These are phyloP conservation scores for Trypanosoma congolense DNA, from an alignment of 208 protist genomes.

Conservation along the genomic window DNA sequence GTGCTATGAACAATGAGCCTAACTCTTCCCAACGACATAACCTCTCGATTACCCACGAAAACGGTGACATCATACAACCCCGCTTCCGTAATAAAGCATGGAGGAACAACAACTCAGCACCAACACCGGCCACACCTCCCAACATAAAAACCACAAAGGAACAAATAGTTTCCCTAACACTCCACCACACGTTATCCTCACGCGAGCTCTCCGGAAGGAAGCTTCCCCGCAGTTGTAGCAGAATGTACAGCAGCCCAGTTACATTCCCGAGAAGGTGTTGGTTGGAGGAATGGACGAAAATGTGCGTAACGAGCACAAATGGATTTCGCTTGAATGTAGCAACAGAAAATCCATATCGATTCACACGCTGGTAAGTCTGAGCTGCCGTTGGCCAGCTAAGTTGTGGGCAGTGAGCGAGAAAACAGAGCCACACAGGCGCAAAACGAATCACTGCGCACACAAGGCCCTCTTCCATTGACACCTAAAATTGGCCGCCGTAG, in stretches of 20 bases:
- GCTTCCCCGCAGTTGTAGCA: constrained; percentile 48
- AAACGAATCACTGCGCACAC: constrained; percentile 40
- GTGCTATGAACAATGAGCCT: not conserved
- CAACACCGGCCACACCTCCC: constrained; percentile 49
- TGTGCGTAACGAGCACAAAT: constrained; percentile 36
- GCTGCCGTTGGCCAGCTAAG: constrained; percentile 41
- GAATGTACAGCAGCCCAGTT: constrained; percentile 32
- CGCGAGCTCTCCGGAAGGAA: constrained; percentile 16
- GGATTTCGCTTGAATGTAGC: constrained; percentile 24
- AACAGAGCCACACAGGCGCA: constrained; percentile 39
- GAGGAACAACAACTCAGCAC: constrained; percentile 55
- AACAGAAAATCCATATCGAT: constrained; percentile 47
- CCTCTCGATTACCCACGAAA: not conserved
- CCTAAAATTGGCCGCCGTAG: too few relatives aligned
- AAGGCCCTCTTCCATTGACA: too few relatives aligned
- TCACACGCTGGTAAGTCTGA: constrained; percentile 29
- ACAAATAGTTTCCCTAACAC: constrained; percentile 24
- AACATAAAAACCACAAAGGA: constrained; percentile 42
- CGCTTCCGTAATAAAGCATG: constrained; percentile 17
- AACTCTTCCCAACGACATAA: constrained; percentile 1
- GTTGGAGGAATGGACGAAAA: constrained; percentile 57
- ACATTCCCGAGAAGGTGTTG: constrained; percentile 48
- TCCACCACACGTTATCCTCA: constrained; percentile 11
- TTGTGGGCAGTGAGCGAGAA: constrained; percentile 40
- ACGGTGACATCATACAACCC: not conserved